Evolutionary conservation across 257 asterid species (phyloP), one percentile per base, ranked within the genome.

Genomic region (Striga asiatica): DNA sequence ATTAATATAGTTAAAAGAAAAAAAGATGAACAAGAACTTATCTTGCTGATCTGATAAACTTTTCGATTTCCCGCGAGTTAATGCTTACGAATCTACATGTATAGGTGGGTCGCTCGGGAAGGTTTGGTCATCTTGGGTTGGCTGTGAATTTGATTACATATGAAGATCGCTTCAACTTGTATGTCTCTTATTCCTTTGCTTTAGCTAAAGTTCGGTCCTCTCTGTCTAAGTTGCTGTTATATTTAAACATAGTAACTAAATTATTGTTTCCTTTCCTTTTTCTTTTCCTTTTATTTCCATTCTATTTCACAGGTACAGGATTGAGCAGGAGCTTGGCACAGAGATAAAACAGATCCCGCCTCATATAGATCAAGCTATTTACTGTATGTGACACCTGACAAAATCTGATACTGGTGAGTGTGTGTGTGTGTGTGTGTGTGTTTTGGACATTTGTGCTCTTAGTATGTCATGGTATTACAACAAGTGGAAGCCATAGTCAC

Each of bases 281-380:
- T 45, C 2, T 54, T 43, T 32, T 31, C 46, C 39, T 34, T 38
- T 12, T 42, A 20, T n/a, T 37, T 28, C 9, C 20, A 9, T 23
- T 13, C 20, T 32, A 50, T 1, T 46, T 47, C 20, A n/a, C 69
- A 82, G 93, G 76, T 76, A 85, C 68, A 78, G 81, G 77, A 85
- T 85, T 64, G 95, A 85, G 68, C 93, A 78, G 73, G 95, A 85
- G 64, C 73, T 85, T 57, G 93, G 93, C 23, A 82, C 89, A 18
- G 93, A 85, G 74, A 80, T 82, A 41, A 78, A 85, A 78, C 93
- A 82, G 75, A 85, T 82, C 55, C 95, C 95, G 62, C 87, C 93
- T 0, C 83, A 82, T 21, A 85, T 85, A 50, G 93, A 85, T 75
- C 89, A 85, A 71, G 83, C 77, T 24, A 82, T 82, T 56, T 85